Base-by-base conservation (phyloP, 352 stramenopile genomes). In the Aphanomyces cochlioides region DNA sequence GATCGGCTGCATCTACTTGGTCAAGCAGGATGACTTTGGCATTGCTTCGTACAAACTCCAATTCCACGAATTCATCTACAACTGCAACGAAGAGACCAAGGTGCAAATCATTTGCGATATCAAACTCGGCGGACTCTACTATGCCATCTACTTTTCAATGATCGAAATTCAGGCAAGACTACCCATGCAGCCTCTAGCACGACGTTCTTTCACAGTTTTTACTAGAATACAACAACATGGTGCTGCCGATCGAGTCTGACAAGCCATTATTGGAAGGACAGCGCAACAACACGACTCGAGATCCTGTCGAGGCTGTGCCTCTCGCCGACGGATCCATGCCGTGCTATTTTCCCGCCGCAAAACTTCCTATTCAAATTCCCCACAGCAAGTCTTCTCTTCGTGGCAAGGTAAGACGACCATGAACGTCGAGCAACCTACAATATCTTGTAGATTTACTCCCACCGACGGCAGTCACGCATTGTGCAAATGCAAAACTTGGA, bases 1-100 rank as follows among this genome's bases (percentile, higher is more conserved):
- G 12, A 60, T 60, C 28, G 64, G 64, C 13, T 60, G 47, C n/a
- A 28, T 70, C 19, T 70, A 70, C 64, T 21, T 70, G 10, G 64
- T 70, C 8, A 38, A 70, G 5, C 64, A 61, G 13, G 50, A 60
- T 39, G 63, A 56, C n/a, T n/a, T 28, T 17, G 47, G 64, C n/a
- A 17, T 63, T 40, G 37, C 64, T 19, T 70, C 64, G 54, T 70
- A 70, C 48, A 17, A 36, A 17, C 47, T 48, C 17, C 64, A 70
- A 34, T 34, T 21, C 43, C 40, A 70, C 48, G 7, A 45, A 7
- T 15, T 70, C 7, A 21, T 69, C 6, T 53, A 36, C 15, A 47
- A 61, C 28, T 28, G 3, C 17, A 67, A 59, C 41, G 13, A 17
- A 17, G 47, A 36, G 40, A 19, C 19, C n/a, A 70, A 47, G 17